phyloP scores from a whole-genome alignment of 331 rosid genomes.

The Spiraea crenata region DNA sequence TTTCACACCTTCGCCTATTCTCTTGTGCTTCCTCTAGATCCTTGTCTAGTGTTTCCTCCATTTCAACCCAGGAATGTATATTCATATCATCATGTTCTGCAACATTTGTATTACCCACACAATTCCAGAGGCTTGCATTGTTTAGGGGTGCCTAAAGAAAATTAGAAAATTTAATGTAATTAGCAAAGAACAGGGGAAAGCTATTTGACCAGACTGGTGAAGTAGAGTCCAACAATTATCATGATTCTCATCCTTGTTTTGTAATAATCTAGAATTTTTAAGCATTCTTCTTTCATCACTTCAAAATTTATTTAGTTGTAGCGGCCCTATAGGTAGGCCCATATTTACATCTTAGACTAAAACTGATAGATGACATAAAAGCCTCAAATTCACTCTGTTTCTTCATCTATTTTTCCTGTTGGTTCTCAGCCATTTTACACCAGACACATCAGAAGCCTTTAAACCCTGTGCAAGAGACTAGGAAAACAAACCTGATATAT shows the following conservation, averaged over 20 bases:
- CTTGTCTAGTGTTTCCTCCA: conserved; percentile 84
- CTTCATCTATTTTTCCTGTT: neutral
- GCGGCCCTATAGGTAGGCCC: neutral
- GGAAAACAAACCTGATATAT: conserved; percentile 37
- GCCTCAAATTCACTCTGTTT: neutral
- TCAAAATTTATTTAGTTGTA: neutral
- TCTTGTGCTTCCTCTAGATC: conserved; percentile 94
- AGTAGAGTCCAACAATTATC: neutral
- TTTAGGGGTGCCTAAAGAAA: conserved; percentile 44
- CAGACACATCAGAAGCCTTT: conserved; percentile 8
- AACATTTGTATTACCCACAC: conserved; percentile 46
- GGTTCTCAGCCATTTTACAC: neutral
- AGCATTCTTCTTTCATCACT: neutral
- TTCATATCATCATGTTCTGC: conserved; percentile 34
- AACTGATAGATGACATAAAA: neutral
- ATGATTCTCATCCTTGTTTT: neutral
- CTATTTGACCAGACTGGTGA: neutral
- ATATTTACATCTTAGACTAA: neutral
- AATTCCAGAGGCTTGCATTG: conserved; percentile 38
- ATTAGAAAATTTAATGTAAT: neutral
- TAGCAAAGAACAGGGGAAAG: neutral
- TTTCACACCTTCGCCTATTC: conserved; percentile 73
- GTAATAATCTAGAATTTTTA: neutral
- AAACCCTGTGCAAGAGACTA: neutral
- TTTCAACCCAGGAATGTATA: conserved; percentile 53